Conservation (phyloP, 768 basidiomycete genomes). For the Lepiota brunneoincarnata region DNA sequence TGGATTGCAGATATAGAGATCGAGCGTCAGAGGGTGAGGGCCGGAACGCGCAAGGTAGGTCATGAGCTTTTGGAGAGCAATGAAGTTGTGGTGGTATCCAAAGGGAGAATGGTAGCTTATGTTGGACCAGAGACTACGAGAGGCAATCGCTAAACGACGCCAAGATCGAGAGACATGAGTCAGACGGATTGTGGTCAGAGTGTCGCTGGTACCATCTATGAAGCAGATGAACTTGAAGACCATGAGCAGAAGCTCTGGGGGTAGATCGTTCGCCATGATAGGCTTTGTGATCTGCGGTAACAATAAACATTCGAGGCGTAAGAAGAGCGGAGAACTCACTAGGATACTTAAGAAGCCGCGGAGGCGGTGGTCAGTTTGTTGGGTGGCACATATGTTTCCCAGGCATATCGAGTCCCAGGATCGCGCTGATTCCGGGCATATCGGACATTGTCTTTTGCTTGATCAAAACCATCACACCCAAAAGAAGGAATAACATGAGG, state of each 20-base stretch:
- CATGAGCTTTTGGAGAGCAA: conserved; percentile 11
- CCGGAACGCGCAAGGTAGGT: conserved; percentile 10
- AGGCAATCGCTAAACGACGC: conserved; percentile 10
- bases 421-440: conserved; percentile 6
- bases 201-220: conserved; percentile 1
- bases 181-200: conserved; percentile 4
- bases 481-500: not conserved
- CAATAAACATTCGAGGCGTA: not conserved
- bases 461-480: not conserved
- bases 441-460: not conserved
- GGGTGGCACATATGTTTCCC: conserved; percentile 5
- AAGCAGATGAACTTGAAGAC: conserved; percentile 12
- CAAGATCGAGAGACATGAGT: conserved; percentile 11
- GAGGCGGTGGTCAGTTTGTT: not conserved
- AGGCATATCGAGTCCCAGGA: conserved; percentile 9
- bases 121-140: conserved; percentile 9
- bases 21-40: conserved; percentile 1
- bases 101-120: conserved; percentile 11
- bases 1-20: not conserved
- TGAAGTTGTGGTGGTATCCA: conserved; percentile 9
- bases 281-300: not conserved
- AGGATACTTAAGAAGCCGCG: not conserved
- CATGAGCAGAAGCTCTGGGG: conserved; percentile 11
- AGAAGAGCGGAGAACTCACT: not conserved
- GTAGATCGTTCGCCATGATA: not conserved